Evolutionary conservation across 108 stramenopile species (phyloP), one percentile per base, ranked within the genome.

Genomic region (Parietichytrium sp.): DNA sequence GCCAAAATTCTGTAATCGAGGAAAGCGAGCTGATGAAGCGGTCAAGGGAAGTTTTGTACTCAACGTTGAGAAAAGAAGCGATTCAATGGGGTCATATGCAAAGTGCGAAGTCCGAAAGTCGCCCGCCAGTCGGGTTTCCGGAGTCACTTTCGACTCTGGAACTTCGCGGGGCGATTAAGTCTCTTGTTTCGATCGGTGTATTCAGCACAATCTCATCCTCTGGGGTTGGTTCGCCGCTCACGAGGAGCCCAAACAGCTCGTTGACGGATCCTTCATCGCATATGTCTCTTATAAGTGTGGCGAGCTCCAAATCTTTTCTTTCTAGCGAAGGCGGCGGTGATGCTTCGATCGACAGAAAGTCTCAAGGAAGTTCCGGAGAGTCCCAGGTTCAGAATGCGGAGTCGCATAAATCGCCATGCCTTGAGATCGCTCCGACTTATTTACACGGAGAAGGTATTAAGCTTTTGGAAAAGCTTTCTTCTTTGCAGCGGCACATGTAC

Each of bases 381-480:
- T n/a, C n/a, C n/a, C n/a, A n/a, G n/a, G n/a, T n/a, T n/a, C n/a
- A n/a, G n/a, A n/a, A n/a, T n/a, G n/a, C n/a, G n/a, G n/a, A n/a
- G n/a, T n/a, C n/a, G n/a, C n/a, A n/a, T n/a, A n/a, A n/a, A n/a
- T n/a, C n/a, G n/a, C n/a, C n/a, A n/a, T n/a, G n/a, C n/a, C 20
- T 72, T 13, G 61, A 72, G 20, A 42, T 72, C 29, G 36, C 38
- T 25, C n/a, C 61, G 23, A 42, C 61, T 8, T 72, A 23, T 45
- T 25, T n/a, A 33, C 36, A 72, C 10, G 29, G 61, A 13, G 61
- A 72, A 10, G 61, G 61, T 16, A 72, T 72, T 33, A 38, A 72
- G 42, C 42, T 72, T 23, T 72, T 72, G 42, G 61, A 72, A 25
- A 72, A 72, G 42, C 61, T 72, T 38, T 72, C 61, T 45, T 45